These are phyloP conservation scores for Gleditsia sinensis DNA, from an alignment of 306 rosid genomes.

Conservation along the genomic window DNA sequence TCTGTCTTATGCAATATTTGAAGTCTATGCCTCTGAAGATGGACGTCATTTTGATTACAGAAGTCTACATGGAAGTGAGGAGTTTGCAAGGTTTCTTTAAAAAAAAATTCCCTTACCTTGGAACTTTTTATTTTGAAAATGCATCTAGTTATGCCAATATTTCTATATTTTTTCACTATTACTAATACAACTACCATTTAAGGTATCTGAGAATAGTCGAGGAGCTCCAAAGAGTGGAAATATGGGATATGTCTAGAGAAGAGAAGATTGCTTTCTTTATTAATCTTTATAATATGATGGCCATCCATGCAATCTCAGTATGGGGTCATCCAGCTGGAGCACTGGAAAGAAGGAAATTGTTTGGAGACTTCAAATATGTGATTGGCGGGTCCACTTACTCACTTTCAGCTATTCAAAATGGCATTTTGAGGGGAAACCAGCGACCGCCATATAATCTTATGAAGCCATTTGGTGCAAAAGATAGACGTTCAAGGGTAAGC, in stretches of 20 bases:
- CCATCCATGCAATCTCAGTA: constrained; percentile 73
- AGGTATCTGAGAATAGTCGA: constrained; percentile 82
- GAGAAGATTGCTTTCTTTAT: constrained; percentile 81
- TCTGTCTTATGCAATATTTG: constrained; percentile 62
- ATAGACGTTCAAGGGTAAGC: constrained; percentile 62
- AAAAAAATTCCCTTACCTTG: neutral
- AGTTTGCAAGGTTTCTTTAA: constrained; percentile 73
- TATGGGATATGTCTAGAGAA: constrained; percentile 68
- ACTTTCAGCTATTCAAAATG: constrained; percentile 79
- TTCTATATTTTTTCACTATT: neutral
- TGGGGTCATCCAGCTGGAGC: constrained; percentile 78
- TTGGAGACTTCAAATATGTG: constrained; percentile 71
- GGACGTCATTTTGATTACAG: constrained; percentile 73
- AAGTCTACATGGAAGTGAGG: constrained; percentile 80
- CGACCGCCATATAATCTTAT: constrained; percentile 74
- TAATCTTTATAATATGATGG: constrained; percentile 89
- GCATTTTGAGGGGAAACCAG: constrained; percentile 79
- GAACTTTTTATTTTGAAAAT: constrained; percentile 11
- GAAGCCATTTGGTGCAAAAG: constrained; percentile 78
- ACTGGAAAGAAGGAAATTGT: constrained; percentile 67
- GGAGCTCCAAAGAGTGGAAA: constrained; percentile 87
- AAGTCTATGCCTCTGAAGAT: constrained; percentile 73
- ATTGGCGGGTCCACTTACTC: constrained; percentile 74
- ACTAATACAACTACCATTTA: constrained; percentile 17
- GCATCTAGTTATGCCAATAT: constrained; percentile 4